A percentile compares a stretch with the other conserved stretches of the same genome.
phyloP scores from a whole-genome alignment of 179 eudicot genomes.

The Patellifolia procumbens region DNA sequence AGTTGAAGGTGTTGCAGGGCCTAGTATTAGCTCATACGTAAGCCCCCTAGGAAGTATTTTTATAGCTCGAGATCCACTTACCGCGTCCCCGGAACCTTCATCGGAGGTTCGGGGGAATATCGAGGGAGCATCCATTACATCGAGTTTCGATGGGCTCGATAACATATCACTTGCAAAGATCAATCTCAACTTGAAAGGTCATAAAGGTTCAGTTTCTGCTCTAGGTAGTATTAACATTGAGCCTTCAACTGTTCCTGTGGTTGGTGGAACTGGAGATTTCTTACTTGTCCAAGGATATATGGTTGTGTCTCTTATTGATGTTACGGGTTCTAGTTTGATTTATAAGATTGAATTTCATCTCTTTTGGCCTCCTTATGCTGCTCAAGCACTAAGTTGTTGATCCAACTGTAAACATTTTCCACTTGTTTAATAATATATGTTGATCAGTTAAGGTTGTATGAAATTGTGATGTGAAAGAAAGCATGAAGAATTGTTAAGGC shows the following conservation, averaged over 20 bases:
- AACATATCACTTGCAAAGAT: background rate
- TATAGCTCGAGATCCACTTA: conserved; percentile 3
- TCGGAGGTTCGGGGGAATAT: background rate
- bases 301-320: conserved; percentile 1
- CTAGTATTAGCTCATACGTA: background rate
- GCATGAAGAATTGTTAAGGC: too few relatives aligned
- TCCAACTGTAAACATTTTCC: too few relatives aligned
- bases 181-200: conserved; percentile 1
- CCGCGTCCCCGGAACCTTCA: conserved; percentile 11
- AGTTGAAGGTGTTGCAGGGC: background rate
- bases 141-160: conserved; percentile 18
- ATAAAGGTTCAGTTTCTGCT: conserved; percentile 9
- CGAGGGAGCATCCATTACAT: background rate
- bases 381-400: too few relatives aligned
- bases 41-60: conserved; percentile 18
- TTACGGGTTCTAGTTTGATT: background rate
- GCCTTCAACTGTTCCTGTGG: conserved; percentile 6
- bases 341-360: conserved; percentile 11
- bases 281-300: conserved; percentile 19
- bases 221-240: conserved; percentile 4
- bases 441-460: too few relatives aligned
- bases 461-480: too few relatives aligned
- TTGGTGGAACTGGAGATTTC: conserved; percentile 17
- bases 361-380: conserved; percentile 23
- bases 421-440: too few relatives aligned